These are phyloP conservation scores for Pulveroboletus sp. DNA, from an alignment of 768 basidiomycete genomes.

Conservation along the genomic window DNA sequence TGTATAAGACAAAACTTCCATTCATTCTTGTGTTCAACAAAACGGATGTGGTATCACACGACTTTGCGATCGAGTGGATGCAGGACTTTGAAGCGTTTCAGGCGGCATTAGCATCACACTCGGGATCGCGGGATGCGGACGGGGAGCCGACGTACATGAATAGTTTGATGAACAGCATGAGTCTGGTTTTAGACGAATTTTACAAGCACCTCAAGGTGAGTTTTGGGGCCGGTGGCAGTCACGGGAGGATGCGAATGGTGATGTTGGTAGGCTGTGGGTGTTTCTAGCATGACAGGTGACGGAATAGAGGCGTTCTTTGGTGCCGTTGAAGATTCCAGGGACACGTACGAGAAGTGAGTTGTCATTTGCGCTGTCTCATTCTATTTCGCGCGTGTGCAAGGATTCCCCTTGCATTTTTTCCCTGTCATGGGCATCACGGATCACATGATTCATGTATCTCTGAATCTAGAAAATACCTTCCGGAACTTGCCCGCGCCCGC, in stretches of 20 bases:
- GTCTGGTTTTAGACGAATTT: slow-evolving; percentile 95
- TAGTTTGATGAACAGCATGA: slow-evolving; percentile 99
- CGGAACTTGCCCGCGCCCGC: slow-evolving; percentile 75
- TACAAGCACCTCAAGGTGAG: slow-evolving; percentile 91
- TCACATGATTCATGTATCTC: slow-evolving; percentile 3
- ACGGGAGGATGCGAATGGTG: not conserved
- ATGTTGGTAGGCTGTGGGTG: slow-evolving; percentile 75
- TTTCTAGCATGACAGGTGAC: slow-evolving; percentile 93
- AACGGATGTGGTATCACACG: slow-evolving; percentile 85
- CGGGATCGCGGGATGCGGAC: slow-evolving; percentile 63
- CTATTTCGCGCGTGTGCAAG: not conserved
- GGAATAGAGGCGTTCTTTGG: slow-evolving; percentile 90
- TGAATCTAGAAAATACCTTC: slow-evolving; percentile 77
- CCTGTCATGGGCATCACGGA: not conserved
- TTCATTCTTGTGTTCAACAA: slow-evolving; percentile 99
- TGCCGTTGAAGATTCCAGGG: slow-evolving; percentile 81
- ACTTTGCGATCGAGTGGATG: slow-evolving; percentile 98
- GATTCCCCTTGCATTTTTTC: not conserved
- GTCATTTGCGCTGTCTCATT: not conserved
- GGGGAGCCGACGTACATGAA: slow-evolving; percentile 98
- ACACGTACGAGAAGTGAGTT: slow-evolving; percentile 83
- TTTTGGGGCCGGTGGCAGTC: not conserved
- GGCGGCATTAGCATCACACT: slow-evolving; percentile 69
- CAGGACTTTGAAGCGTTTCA: slow-evolving; percentile 96
- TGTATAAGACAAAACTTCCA: slow-evolving; percentile 97